Conservation (phyloP, 345 rosid species). For the Hevea brasiliensis region DNA sequence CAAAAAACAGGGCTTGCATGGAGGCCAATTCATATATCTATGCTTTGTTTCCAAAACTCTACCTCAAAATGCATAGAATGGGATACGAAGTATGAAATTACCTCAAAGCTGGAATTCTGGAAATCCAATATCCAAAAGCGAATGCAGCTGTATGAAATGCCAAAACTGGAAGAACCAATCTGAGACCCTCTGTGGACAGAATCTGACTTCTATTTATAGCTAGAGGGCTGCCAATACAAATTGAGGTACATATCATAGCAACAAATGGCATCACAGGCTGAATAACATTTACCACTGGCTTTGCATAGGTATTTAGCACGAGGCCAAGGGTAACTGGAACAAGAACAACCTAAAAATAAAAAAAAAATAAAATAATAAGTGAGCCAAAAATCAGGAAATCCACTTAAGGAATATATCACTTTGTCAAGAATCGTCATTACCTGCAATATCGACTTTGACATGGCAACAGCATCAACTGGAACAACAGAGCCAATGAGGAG, state of each 20-base stretch:
- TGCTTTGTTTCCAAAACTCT: not conserved
- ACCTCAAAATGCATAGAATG: not conserved
- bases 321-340: conserved; percentile 84
- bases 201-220: conserved; percentile 79
- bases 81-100: conserved; percentile 24
- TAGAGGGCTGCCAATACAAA: conserved; percentile 95
- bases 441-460: conserved; percentile 95
- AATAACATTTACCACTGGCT: conserved; percentile 65
- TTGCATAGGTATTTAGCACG: conserved; percentile 78
- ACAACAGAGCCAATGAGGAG: conserved; percentile 88
- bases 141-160: conserved; percentile 80
- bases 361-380: too few relatives aligned
- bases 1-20: too few relatives aligned
- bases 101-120: conserved; percentile 75
- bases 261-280: conserved; percentile 87
- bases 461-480: conserved; percentile 92
- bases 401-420: not conserved
- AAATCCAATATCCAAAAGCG: conserved; percentile 76
- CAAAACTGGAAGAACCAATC: conserved; percentile 71
- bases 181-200: conserved; percentile 68
- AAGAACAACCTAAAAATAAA: conserved; percentile 70
- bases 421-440: conserved; percentile 34
- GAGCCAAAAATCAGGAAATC: too few relatives aligned
- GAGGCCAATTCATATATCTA: too few relatives aligned
- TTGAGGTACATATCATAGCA: conserved; percentile 86